Conservation (phyloP, 2,329 filamentous ascomycete species). For the Hypoxylon sp. region DNA sequence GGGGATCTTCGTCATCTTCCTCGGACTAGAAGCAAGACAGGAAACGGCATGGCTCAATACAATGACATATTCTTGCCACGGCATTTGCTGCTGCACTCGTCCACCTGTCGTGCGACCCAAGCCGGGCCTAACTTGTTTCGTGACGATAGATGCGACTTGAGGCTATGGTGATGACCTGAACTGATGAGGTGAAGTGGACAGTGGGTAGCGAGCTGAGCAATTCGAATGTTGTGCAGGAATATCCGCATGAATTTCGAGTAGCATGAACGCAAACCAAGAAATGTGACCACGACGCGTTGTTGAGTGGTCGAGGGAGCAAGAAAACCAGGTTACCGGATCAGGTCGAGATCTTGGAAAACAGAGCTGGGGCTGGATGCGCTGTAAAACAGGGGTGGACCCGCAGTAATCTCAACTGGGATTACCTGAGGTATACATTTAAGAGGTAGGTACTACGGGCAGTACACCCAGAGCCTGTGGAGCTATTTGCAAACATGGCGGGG, state of each 20-base stretch:
- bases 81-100: constrained; percentile 6
- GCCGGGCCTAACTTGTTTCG: constrained; percentile 18
- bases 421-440: not conserved
- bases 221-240: not conserved
- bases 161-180: not conserved
- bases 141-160: constrained; percentile 21
- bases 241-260: constrained; percentile 17
- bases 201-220: constrained; percentile 5
- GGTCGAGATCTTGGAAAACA: constrained; percentile 34
- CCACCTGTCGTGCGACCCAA: constrained; percentile 19
- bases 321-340: constrained; percentile 3
- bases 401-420: constrained; percentile 10
- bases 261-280: constrained; percentile 7
- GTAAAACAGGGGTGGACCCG: constrained; percentile 16
- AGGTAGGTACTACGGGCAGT: too few relatives aligned
- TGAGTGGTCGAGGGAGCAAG: constrained; percentile 13
- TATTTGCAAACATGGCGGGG: too few relatives aligned
- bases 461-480: too few relatives aligned
- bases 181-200: constrained; percentile 1
- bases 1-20: constrained; percentile 33
- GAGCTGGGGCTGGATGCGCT: constrained; percentile 3
- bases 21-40: constrained; percentile 15
- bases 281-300: constrained; percentile 28
- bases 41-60: constrained; percentile 17
- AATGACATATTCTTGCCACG: constrained; percentile 7